A percentile compares a stretch with the other conserved stretches of the same genome.
Evolutionary conservation across 1,139 yeast species (phyloP).

Genomic region (Blastobotrys raffinosifermentans): DNA sequence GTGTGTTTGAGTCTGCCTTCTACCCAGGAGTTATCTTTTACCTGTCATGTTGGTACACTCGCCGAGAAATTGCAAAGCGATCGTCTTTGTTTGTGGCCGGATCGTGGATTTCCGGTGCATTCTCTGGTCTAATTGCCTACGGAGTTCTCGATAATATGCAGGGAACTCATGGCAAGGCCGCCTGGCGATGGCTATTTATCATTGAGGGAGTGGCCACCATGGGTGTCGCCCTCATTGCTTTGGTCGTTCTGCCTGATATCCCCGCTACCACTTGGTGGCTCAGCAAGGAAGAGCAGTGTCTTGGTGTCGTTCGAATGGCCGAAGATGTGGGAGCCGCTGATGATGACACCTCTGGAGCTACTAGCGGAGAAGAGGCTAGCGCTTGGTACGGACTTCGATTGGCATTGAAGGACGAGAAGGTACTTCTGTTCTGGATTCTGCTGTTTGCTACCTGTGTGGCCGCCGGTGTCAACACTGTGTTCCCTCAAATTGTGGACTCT

Average conservation of each 20-base stretch:
- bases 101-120: slow-evolving; percentile 33
- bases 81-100: slow-evolving; percentile 53
- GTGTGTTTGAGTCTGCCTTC: slow-evolving; percentile 27
- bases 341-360: slow-evolving; percentile 1
- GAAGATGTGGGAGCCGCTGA: slow-evolving; percentile 10
- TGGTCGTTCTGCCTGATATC: slow-evolving; percentile 4
- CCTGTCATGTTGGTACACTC: slow-evolving; percentile 30
- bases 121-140: slow-evolving; percentile 31
- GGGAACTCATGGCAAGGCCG: slow-evolving; percentile 32
- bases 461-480: slow-evolving; percentile 53
- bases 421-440: slow-evolving; percentile 30
- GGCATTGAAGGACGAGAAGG: slow-evolving; percentile 25
- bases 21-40: slow-evolving; percentile 31
- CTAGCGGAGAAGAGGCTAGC: not conserved
- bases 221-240: slow-evolving; percentile 24
- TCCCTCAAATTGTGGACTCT: slow-evolving; percentile 55
- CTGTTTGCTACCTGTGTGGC: slow-evolving; percentile 35
- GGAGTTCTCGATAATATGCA: slow-evolving; percentile 34
- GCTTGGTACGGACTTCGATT: slow-evolving; percentile 14
- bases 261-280: slow-evolving; percentile 14
- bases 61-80: slow-evolving; percentile 39
- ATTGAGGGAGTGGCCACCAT: slow-evolving; percentile 35
- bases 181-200: slow-evolving; percentile 37
- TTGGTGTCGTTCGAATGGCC: slow-evolving; percentile 6
- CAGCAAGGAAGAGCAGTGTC: slow-evolving; percentile 19